phyloP scores from a whole-genome alignment of 1,139 yeast species.

The Sporopachydermia cereana region DNA sequence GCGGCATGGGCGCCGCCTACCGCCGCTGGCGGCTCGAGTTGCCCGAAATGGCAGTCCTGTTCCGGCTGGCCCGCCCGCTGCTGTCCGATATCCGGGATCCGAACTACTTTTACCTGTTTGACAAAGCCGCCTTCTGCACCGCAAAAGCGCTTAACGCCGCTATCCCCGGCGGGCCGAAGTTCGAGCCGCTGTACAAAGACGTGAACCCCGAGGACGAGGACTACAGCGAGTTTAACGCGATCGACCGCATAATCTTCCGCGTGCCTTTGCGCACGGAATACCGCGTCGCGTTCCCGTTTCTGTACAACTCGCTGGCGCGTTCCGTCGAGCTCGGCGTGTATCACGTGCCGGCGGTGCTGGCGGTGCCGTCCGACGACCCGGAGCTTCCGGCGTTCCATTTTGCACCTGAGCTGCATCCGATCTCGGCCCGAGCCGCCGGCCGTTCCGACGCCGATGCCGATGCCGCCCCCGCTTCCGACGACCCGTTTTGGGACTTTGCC shows the following conservation, averaged over 20 bases:
- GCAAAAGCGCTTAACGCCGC: conserved; percentile 84
- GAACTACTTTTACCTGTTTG: conserved; percentile 59
- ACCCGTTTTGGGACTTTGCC: too few relatives aligned
- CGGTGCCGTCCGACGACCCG: conserved; percentile 34
- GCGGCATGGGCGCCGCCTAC: conserved; percentile 70
- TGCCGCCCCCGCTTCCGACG: conserved; percentile 24
- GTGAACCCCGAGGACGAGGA: conserved; percentile 61
- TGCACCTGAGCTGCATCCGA: conserved; percentile 45
- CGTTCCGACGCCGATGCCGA: conserved; percentile 16
- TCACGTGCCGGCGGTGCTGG: conserved; percentile 46
- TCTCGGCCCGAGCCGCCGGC: conserved; percentile 29
- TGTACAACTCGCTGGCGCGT: conserved; percentile 71
- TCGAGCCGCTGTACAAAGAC: conserved; percentile 76
- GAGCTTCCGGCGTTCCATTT: conserved; percentile 48
- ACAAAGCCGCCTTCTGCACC: conserved; percentile 67
- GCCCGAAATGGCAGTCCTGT: conserved; percentile 52
- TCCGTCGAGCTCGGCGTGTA: conserved; percentile 51
- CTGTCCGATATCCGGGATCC: conserved; percentile 43
- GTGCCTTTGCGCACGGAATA: conserved; percentile 71
- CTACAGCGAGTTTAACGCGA: conserved; percentile 78
- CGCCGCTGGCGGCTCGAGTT: conserved; percentile 57
- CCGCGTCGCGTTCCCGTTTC: conserved; percentile 71
- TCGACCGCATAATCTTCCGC: conserved; percentile 78
- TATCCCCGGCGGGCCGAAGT: conserved; percentile 92
- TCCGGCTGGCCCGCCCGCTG: conserved; percentile 60